These are phyloP conservation scores for Herpetospermum pedunculosum DNA, from an alignment of 306 rosid species.

Conservation along the genomic window DNA sequence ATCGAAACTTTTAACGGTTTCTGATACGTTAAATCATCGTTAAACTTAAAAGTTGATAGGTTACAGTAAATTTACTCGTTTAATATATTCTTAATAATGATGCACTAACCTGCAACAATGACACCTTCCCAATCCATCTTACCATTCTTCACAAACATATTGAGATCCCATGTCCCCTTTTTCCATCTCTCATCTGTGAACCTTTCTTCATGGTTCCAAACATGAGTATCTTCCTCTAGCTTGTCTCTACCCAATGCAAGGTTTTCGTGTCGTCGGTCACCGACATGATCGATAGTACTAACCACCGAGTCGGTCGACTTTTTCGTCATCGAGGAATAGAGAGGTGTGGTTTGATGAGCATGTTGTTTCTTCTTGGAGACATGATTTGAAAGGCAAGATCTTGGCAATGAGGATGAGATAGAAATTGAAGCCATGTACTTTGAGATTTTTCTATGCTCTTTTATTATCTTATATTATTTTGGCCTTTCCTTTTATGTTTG, in stretches of 20 bases:
- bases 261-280: neutral
- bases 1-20: neutral
- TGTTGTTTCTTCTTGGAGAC: slow-evolving; percentile 18
- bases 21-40: too few relatives aligned
- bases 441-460: neutral
- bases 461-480: neutral
- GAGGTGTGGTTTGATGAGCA: neutral
- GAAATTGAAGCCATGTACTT: slow-evolving; percentile 25
- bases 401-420: slow-evolving; percentile 24
- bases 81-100: neutral
- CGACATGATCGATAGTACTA: neutral
- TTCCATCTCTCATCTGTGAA: slow-evolving; percentile 29
- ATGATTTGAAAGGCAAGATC: slow-evolving; percentile 19
- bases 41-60: too few relatives aligned
- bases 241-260: neutral
- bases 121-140: slow-evolving; percentile 33
- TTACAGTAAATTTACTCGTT: neutral
- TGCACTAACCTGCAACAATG: slow-evolving; percentile 24
- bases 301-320: slow-evolving; percentile 6
- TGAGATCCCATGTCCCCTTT: slow-evolving; percentile 39
- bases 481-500: neutral
- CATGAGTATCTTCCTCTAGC: neutral
- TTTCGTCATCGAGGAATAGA: slow-evolving; percentile 13
- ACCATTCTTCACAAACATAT: slow-evolving; percentile 27
- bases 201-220: neutral